phyloP scores from a whole-genome alignment of 2,329 filamentous ascomycete species.

The Cordyceps cateniannulata region DNA sequence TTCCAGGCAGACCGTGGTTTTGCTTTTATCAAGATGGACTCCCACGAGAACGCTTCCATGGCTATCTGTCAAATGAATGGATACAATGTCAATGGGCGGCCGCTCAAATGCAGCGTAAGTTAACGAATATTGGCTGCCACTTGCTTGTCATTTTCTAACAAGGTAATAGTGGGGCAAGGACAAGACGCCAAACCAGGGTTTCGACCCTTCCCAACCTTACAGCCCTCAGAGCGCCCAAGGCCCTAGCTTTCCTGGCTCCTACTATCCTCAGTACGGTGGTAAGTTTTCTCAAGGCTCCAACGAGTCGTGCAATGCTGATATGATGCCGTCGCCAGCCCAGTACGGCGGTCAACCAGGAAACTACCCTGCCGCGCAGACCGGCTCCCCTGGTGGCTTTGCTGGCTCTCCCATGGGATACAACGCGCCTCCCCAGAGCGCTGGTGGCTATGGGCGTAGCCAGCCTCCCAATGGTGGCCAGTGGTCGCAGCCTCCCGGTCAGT shows the following conservation, averaged over 20 bases:
- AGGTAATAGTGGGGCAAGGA: constrained; percentile 87
- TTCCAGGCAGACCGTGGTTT: constrained; percentile 98
- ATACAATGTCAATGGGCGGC: constrained; percentile 95
- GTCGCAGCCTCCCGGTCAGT: constrained; percentile 48
- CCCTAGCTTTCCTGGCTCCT: constrained; percentile 71
- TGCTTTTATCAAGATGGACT: constrained; percentile 99
- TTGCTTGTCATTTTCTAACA: constrained; percentile 25
- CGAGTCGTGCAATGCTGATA: not conserved
- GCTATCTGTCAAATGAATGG: constrained; percentile 97
- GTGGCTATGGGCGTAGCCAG: constrained; percentile 76
- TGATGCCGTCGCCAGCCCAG: constrained; percentile 31
- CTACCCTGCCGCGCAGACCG: constrained; percentile 49
- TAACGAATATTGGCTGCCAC: not conserved
- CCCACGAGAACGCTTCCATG: constrained; percentile 96
- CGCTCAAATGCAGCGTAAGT: constrained; percentile 97
- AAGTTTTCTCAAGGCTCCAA: constrained; percentile 28
- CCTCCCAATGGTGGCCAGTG: constrained; percentile 49
- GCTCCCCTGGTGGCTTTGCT: constrained; percentile 56
- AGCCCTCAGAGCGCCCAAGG: constrained; percentile 69
- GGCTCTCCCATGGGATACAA: constrained; percentile 66
- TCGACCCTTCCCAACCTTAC: constrained; percentile 68
- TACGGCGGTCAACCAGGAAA: constrained; percentile 61
- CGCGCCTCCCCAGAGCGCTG: constrained; percentile 62
- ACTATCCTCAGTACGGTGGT: constrained; percentile 93
- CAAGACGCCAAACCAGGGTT: constrained; percentile 75